phyloP scores from a whole-genome alignment of 352 stramenopile species.

The Phytophthora pinifolia region DNA sequence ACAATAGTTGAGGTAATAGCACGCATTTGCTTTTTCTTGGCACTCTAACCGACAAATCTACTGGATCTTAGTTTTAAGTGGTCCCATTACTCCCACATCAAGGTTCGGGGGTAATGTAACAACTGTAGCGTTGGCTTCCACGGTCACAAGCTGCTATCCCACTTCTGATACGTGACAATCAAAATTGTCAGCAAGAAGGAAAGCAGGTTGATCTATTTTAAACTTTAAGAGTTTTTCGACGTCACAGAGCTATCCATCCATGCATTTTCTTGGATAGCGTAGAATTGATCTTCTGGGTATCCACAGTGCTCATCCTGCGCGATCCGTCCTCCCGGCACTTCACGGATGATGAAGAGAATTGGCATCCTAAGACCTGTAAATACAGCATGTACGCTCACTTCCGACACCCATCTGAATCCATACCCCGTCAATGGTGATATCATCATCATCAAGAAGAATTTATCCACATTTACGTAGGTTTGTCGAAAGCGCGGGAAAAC shows the following conservation, averaged over 20 bases:
- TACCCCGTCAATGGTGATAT: no score
- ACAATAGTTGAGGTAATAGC: no score
- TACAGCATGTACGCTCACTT: no score
- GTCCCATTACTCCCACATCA: constrained; percentile 21
- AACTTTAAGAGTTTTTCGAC: constrained; percentile 10
- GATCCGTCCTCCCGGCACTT: no score
- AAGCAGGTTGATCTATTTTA: constrained; percentile 8
- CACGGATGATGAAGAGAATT: not conserved
- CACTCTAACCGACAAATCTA: no score
- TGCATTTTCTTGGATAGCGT: no score
- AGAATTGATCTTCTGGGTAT: not conserved
- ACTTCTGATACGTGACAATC: constrained; percentile 12
- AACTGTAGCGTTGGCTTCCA: constrained; percentile 4
- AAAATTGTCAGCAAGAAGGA: constrained; percentile 19
- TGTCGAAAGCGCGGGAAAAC: no score
- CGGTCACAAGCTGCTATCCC: constrained; percentile 1
- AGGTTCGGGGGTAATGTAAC: constrained; percentile 10
- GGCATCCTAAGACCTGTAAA: not conserved
- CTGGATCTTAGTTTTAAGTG: constrained; percentile 8
- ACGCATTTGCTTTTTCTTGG: no score
- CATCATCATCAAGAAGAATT: no score
- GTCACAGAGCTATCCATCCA: not conserved
- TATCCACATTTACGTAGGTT: no score
- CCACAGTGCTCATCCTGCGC: not conserved
- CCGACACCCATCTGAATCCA: no score